Conservation (phyloP, 1,284 basidiomycete genomes). For the Cutaneotrichosporon mucoides region DNA sequence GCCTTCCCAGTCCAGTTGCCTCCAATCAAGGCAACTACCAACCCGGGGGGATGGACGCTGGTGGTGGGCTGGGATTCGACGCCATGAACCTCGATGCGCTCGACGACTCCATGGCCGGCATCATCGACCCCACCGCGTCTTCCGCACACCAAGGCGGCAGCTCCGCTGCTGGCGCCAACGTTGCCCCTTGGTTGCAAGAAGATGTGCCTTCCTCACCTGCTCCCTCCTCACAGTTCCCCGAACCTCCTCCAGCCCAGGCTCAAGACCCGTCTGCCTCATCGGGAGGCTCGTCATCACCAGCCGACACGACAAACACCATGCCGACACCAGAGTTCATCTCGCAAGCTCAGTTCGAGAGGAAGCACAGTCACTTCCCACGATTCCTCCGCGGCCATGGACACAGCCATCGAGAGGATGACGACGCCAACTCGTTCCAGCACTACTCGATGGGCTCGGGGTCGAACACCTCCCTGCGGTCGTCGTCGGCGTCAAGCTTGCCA, state of each 20-base stretch:
- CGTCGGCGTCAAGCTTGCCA: conserved; percentile 6
- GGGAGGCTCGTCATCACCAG: too few species aligned
- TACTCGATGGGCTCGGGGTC: background rate
- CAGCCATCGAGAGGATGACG: conserved; percentile 2
- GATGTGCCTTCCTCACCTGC: too few species aligned
- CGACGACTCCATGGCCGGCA: conserved; percentile 34
- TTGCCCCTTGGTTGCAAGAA: conserved; percentile 46
- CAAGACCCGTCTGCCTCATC: too few species aligned
- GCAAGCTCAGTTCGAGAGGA: background rate
- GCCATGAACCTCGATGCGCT: conserved; percentile 18
- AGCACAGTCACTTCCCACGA: conserved; percentile 4
- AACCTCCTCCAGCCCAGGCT: too few species aligned
- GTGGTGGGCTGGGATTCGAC: conserved; percentile 28
- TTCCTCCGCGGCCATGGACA: background rate
- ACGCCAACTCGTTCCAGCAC: background rate
- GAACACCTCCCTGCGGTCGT: conserved; percentile 5
- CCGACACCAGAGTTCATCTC: background rate
- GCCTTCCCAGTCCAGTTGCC: background rate
- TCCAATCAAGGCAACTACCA: too few species aligned
- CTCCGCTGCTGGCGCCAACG: conserved; percentile 27
- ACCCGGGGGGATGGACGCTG: conserved; percentile 11
- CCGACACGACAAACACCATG: too few species aligned
- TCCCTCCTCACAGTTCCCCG: too few species aligned
- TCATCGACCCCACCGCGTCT: conserved; percentile 27
- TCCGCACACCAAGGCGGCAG: background rate